Base-by-base conservation (phyloP, 129 eudicot species). In the Glebionis coronaria region DNA sequence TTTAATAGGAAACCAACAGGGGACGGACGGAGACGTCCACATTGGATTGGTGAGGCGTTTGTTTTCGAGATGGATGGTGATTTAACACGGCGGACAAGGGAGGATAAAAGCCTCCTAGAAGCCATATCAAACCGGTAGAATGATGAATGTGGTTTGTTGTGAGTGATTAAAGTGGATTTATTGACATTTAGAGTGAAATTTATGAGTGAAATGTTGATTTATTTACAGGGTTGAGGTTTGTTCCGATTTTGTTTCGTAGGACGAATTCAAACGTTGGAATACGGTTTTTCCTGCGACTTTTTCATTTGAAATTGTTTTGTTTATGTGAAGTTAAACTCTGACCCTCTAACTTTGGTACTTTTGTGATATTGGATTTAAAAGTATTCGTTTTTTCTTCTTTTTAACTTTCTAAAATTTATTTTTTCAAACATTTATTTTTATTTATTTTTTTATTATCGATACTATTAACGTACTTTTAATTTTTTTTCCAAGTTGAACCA, bases 61-160 rank as follows among this genome's bases (percentile, higher is more conserved):
- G 12, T 13, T 28, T 67, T 61, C 28, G 65, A 28, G 65, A 61
- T 45, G 8, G 68, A 44, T 0, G 79, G 70, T 31, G 79, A 46
- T 42, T 57, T 82, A 18, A 82, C 59, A 51, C 77, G 71, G 28
- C 81, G 87, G 69, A 74, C 7, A 66, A 82, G 73, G 75, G 83
- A 74, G 61, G 79, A 51, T 13, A 82, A 46, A 7, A 82, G 79
- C 78, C 77, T 82, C 70, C 79, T 72, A 56, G 81, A 78, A 82
- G 87, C 83, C 83, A 82, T 82, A 44, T 38, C 19, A 13, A 10
- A 69, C 44, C 31, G 31, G 55, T 12, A 40, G 27, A 2, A 60
- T 16, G 40, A 44, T 4, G 28, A 11, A 56, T 16, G 40, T 57
- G 61, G 61, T 4, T 21, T 40, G 12, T 25, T 11, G 54, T 18